phyloP scores from a whole-genome alignment of 2,329 filamentous ascomycete genomes.

The Raffaelea ambrosiae region DNA sequence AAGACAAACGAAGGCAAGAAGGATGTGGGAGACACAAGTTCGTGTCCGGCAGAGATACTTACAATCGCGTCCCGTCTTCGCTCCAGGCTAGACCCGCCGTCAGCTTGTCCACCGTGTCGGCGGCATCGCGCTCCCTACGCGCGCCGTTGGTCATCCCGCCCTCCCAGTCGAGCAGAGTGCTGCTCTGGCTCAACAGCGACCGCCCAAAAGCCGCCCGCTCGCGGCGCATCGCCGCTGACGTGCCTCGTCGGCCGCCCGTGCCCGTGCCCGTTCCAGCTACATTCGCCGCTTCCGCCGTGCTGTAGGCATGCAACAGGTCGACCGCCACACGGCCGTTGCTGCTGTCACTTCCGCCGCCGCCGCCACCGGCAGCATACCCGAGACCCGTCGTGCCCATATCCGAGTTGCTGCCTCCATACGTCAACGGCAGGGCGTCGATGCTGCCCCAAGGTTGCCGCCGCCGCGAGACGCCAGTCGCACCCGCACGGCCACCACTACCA shows the following conservation, averaged over 20 bases:
- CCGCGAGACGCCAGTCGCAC: not conserved
- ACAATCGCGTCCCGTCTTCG: constrained; percentile 51
- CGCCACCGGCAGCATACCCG: too few relatives aligned
- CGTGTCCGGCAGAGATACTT: constrained; percentile 29
- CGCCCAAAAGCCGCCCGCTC: constrained; percentile 13
- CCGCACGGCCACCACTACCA: not conserved
- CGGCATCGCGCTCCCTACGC: constrained; percentile 14
- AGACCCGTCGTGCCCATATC: too few relatives aligned
- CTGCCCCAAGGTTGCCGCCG: not conserved
- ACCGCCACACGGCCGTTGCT: not conserved
- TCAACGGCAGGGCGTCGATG: not conserved
- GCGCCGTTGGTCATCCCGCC: constrained; percentile 8
- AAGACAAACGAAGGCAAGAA: not conserved
- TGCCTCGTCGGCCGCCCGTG: not conserved
- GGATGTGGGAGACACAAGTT: too few relatives aligned
- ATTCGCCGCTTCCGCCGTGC: not conserved
- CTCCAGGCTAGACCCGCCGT: constrained; percentile 57
- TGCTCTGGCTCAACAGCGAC: constrained; percentile 25
- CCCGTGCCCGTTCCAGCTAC: not conserved
- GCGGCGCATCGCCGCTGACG: not conserved
- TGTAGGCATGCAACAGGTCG: not conserved
- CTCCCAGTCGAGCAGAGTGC: constrained; percentile 19
- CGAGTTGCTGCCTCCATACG: too few relatives aligned
- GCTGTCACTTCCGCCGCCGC: not conserved
- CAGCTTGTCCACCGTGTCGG: constrained; percentile 52